Evolutionary conservation across 192 early-diverging fungal species (phyloP).

Genomic region (Rhizophagus clarus): DNA sequence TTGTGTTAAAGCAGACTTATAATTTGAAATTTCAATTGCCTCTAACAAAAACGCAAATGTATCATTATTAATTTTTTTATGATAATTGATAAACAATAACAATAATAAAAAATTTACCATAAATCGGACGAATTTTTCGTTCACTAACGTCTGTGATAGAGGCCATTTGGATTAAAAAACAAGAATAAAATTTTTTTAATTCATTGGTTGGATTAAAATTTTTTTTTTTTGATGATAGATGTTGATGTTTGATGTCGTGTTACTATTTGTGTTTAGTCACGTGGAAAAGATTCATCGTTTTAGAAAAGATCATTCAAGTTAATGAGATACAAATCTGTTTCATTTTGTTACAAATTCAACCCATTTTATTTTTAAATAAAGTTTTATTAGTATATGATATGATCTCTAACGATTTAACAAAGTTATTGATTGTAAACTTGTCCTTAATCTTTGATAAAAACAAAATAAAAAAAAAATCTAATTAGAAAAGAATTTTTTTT

Average conservation of each 20-base stretch:
- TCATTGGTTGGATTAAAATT: background rate
- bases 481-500: too few species aligned
- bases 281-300: background rate
- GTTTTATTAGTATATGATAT: too few species aligned
- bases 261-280: background rate
- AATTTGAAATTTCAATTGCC: constrained; percentile 66
- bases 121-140: constrained; percentile 28
- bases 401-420: too few species aligned
- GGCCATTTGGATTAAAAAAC: background rate
- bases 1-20: constrained; percentile 62
- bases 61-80: background rate
- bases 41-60: constrained; percentile 38
- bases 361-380: too few species aligned
- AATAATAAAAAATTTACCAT: constrained; percentile 17
- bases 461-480: too few species aligned
- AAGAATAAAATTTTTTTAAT: background rate
- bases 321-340: too few species aligned
- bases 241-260: too few species aligned
- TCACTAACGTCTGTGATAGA: constrained; percentile 19
- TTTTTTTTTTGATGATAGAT: background rate
- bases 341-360: too few species aligned
- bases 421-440: too few species aligned
- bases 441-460: too few species aligned
- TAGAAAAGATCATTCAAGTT: too few species aligned
- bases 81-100: background rate